Base-by-base conservation (phyloP, 2,329 filamentous ascomycete genomes). In the Huntiella abstrusa region DNA sequence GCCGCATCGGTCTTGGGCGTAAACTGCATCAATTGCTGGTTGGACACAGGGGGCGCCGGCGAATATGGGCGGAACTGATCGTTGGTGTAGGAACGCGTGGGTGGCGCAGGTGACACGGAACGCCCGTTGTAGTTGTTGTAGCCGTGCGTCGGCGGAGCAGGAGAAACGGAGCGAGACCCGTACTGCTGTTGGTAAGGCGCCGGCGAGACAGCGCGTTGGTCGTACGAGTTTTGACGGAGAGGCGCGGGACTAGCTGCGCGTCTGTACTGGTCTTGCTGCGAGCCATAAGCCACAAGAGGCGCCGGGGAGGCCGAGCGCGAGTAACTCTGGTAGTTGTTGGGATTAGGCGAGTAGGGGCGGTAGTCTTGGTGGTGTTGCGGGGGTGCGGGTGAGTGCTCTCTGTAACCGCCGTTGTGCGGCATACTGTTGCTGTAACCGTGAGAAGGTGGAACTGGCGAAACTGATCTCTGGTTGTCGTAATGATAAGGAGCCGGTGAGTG, bases 221-320 rank as follows among this genome's bases (percentile, higher is more conserved):
- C 48, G 8, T 49, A 48, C 19, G 47, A 49, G 33, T 45, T 38
- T 39, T 51, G 46, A n/a, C 47, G 41, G 16, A 48, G 34, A 34
- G 49, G 49, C n/a, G 49, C 49, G 22, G 49, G 49, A 17, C 46
- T 49, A n/a, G 33, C 47, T n/a, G 57, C 53, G 50, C 63, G 58
- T 28, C 54, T 57, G 39, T 53, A 55, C 42, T 49, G 48, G 10
- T 49, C 44, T 15, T 49, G 43, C 11, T 61, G 55, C 10, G 55
- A 53, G 3, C 38, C 28, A 8, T 49, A 47, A 10, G 12, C 33
- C 41, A 53, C 52, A 8, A 57, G 51, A 10, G 59, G 59, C 37
- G 56, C 59, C 51, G 61, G 68, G 54, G 66, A 73, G 49, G 55
- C 58, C 34, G 56, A 60, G 57, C 58, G 53, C 53, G 48, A 57